A percentile compares a stretch with the other conserved stretches of the same genome.
Evolutionary conservation across 1,284 basidiomycete genomes (phyloP).

Genomic region (Fomitopsis palustris): DNA sequence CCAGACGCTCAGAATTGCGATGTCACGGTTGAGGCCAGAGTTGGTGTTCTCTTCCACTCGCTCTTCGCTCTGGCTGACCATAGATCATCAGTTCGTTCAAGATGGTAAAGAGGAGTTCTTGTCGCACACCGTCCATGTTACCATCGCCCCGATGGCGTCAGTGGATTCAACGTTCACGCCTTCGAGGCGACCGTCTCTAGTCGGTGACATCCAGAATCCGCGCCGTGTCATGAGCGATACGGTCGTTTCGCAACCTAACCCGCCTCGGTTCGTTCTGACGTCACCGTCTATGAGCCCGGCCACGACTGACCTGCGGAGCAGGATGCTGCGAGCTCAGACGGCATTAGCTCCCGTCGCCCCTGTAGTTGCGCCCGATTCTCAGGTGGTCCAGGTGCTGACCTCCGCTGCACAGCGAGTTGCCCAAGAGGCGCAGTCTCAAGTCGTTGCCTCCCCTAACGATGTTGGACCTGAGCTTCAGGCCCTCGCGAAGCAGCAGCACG

Average conservation of each 20-base stretch:
- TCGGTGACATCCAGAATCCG: slow-evolving; percentile 43
- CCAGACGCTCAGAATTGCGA: slow-evolving; percentile 70
- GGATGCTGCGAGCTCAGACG: slow-evolving; percentile 23
- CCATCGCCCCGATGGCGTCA: slow-evolving; percentile 67
- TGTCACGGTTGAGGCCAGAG: slow-evolving; percentile 69
- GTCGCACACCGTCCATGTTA: slow-evolving; percentile 62
- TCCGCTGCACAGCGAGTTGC: slow-evolving; percentile 72
- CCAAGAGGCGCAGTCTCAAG: slow-evolving; percentile 66
- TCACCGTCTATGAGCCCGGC: neutral
- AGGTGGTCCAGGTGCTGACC: slow-evolving; percentile 73
- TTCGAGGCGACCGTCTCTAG: slow-evolving; percentile 59
- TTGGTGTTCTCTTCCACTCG: slow-evolving; percentile 32
- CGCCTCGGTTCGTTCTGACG: slow-evolving; percentile 17
- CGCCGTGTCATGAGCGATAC: slow-evolving; percentile 64
- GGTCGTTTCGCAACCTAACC: slow-evolving; percentile 36
- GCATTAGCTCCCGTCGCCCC: slow-evolving; percentile 22
- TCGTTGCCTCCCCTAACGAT: slow-evolving; percentile 50
- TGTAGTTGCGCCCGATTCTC: slow-evolving; percentile 43
- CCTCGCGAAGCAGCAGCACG: slow-evolving; percentile 75
- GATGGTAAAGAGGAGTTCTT: slow-evolving; percentile 72
- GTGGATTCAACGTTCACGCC: slow-evolving; percentile 57
- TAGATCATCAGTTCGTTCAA: slow-evolving; percentile 51
- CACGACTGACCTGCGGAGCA: slow-evolving; percentile 8
- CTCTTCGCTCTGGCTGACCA: slow-evolving; percentile 13
- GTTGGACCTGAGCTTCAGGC: slow-evolving; percentile 52